Evolutionary conservation across 805 yeast genomes (phyloP), one percentile per base, ranked within the genome.

Genomic region (Zygosaccharomyces rouxii): DNA sequence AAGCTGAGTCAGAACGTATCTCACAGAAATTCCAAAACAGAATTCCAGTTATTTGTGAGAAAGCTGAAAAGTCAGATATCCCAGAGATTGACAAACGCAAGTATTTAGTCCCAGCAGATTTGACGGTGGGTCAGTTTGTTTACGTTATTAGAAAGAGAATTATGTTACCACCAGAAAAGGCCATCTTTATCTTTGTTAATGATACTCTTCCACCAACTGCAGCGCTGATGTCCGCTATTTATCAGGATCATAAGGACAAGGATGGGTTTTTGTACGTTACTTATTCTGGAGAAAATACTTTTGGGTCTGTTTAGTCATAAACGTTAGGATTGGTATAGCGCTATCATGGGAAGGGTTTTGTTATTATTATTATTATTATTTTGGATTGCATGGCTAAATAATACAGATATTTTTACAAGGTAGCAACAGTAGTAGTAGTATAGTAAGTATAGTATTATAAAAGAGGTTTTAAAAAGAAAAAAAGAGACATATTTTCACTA

Each of bases 151-250:
- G 99, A 71, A 90, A 92, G 73, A 84, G 99, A 69, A 90, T 94
- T 69, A 86, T 86, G 75, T 78, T 94, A 55, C 96, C 97, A 42
- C 86, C 96, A 25, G 99, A 94, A 70, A 90, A 92, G 83, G 99
- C 99, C 38, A 92, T 94, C 56, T 94, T 94, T 71, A 89, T 94
- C 57, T 94, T 94, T 68, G 96, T 94, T 55, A 92, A 94, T 66
- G 99, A 94, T 68, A 89, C 94, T 49, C 78, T 94, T 58, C 99
- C 99, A 9, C 98, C 98, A 41, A 94, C 99, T 2, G 97, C 98
- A 18, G 96, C 98, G 14, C 78, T 94, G 57, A 89, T 94, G 94
- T 85, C 95, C 60, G 79, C 94, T 21, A 86, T 94, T 55, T 94
- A 94, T 66, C 95, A 90, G 62, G 97, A 94, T 69, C 96, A 94